These are phyloP conservation scores for Dictyostelium capitatum DNA, from an alignment of 78 protist species.

Conservation along the genomic window DNA sequence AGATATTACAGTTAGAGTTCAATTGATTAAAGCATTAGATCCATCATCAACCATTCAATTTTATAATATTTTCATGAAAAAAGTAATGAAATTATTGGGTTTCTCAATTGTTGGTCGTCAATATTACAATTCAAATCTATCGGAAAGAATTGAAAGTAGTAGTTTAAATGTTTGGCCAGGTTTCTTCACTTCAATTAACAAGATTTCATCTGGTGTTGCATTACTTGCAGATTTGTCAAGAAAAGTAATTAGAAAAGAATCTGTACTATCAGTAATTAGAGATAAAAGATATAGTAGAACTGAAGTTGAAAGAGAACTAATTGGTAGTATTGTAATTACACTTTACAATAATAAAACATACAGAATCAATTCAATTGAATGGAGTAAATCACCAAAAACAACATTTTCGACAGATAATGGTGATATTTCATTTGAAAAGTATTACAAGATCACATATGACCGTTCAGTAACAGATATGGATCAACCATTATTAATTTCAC, in stretches of 20 bases:
- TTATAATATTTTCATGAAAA: not conserved
- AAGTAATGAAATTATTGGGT: constrained; percentile 3
- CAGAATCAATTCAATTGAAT: constrained; percentile 29
- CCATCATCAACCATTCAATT: constrained; percentile 8
- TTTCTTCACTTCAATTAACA: constrained; percentile 15
- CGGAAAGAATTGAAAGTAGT: constrained; percentile 12
- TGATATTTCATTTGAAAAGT: not conserved
- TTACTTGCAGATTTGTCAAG: constrained; percentile 25
- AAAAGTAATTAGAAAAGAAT: constrained; percentile 35
- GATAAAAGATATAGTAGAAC: not conserved
- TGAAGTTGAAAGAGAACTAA: not conserved
- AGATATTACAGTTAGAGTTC: not conserved
- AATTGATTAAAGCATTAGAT: not conserved
- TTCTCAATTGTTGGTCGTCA: constrained; percentile 24
- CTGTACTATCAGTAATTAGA: not conserved
- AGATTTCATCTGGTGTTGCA: constrained; percentile 8
- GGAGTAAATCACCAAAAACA: not conserved
- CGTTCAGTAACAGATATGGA: not conserved
- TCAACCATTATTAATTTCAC: constrained; percentile 29
- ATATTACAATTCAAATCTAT: constrained; percentile 25
- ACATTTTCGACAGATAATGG: not conserved
- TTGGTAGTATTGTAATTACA: not conserved
- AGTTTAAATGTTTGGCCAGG: constrained; percentile 57
- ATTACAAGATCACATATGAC: not conserved
- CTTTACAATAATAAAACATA: constrained; percentile 57